Evolutionary conservation across 2,329 filamentous ascomycete species (phyloP), one percentile per base, ranked within the genome.

Genomic region (Colletotrichum sp.): DNA sequence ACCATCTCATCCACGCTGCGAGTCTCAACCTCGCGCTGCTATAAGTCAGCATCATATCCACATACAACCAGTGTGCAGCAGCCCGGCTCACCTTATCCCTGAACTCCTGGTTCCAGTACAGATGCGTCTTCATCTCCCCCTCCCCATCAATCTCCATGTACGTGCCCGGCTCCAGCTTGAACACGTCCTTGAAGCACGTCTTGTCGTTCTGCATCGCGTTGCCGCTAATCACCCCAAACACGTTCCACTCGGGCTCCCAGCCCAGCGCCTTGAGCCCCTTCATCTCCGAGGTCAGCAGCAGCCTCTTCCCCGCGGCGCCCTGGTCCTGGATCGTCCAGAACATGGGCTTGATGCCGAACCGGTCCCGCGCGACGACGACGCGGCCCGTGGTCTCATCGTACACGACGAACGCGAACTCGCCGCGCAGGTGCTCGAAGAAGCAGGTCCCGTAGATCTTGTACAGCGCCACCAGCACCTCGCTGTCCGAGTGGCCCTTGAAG

Each of bases 271-370:
- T 77, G 78, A 91, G 90, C 0, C 87, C 89, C 79, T 92, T 92
- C 74, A 87, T 86, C 79, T 92, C 90, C 1, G 89, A 83, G 8
- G 89, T 88, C 0, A 91, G 79, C 15, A 91, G 80, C 5, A 92
- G 71, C 71, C 83, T 81, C 8, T 81, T 83, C 8, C 81, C 80
- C 2, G 84, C 77, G 2, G 86, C 74, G 16, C 55, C 63, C 1
- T 67, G n/a, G n/a, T 70, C 57, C 67, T 65, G 67, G n/a, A 71
- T 16, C 0, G 88, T 90, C 82, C 87, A 91, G 72, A 89, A 88
- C 21, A 92, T 83, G 4, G 90, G 89, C 80, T 92, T 92, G 78
- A 92, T 89, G 5, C 90, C 90, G 79, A 87, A 91, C 1, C 90
- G 86, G 79, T 92, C 90, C 21, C 89, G 81, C 2, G 84, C 89